Evolutionary conservation across 768 basidiomycete species (phyloP).

Genomic region (Tricholoma bakamatsutake): DNA sequence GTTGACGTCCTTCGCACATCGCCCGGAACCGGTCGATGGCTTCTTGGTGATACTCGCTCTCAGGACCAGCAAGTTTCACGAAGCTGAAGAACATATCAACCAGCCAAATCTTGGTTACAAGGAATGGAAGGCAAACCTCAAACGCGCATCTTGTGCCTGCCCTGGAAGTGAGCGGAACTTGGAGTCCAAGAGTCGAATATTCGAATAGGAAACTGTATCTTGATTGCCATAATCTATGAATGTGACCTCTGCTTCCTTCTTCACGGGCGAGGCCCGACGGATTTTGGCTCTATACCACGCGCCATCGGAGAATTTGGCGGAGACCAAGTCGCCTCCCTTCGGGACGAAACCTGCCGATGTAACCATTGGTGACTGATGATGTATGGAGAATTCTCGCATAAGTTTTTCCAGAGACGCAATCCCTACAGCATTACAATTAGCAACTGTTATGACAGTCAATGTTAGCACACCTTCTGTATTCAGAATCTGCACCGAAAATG

Average conservation of each 20-base stretch:
- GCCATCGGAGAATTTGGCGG: slow-evolving; percentile 91
- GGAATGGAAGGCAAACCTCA: slow-evolving; percentile 47
- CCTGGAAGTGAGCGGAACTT: slow-evolving; percentile 88
- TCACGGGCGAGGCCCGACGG: slow-evolving; percentile 76
- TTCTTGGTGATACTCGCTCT: slow-evolving; percentile 84
- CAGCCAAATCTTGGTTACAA: neutral
- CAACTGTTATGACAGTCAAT: neutral
- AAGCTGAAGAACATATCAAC: slow-evolving; percentile 48
- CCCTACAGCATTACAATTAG: slow-evolving; percentile 37
- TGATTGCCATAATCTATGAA: slow-evolving; percentile 98
- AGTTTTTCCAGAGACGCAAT: slow-evolving; percentile 89
- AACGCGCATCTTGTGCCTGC: slow-evolving; percentile 91
- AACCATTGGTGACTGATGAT: slow-evolving; percentile 64
- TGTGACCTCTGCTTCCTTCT: slow-evolving; percentile 90
- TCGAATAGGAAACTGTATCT: slow-evolving; percentile 76
- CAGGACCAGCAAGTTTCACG: slow-evolving; percentile 70
- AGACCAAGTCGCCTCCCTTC: slow-evolving; percentile 83
- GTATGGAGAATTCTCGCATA: slow-evolving; percentile 88
- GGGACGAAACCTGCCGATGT: slow-evolving; percentile 70
- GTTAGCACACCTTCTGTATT: slow-evolving; percentile 74
- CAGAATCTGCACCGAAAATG: slow-evolving; percentile 89
- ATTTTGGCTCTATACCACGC: slow-evolving; percentile 96
- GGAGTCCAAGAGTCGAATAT: slow-evolving; percentile 83
- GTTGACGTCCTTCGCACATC: slow-evolving; percentile 86
- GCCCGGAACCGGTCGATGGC: slow-evolving; percentile 82